Evolutionary conservation across 2,329 filamentous ascomycete species (phyloP), one percentile per base, ranked within the genome.

Genomic region (Diaporthe citrichinensis): DNA sequence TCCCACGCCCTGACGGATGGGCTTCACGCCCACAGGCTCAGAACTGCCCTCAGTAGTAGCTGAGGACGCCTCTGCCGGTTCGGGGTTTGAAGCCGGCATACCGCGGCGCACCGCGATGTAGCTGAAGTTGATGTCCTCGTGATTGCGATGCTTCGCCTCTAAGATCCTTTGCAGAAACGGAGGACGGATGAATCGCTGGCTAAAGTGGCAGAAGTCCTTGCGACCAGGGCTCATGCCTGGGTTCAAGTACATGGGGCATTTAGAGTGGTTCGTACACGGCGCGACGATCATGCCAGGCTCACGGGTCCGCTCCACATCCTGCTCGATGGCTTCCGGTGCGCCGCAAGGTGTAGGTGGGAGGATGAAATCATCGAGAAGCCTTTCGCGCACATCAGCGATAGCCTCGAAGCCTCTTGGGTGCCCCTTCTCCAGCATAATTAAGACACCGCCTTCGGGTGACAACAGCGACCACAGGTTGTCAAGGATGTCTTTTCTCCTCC

Each of bases 391-490:
- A 65, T 94, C 94, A 15, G 95, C 96, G 55, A 99, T 91, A 20
- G 95, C 94, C 83, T 98, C 97, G 79, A 99, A 99, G 0, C 97
- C 97, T 58, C 95, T 92, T 17, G 95, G 94, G 17, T 98, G 91
- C 0, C 95, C 97, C 83, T 98, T 98, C 83, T 99, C 97, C 31
- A 98, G 86, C 4, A 98, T 85, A 67, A 98, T 91, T 6, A 99
- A 88, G 20, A 99, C 90, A 49, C 97, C 97, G 1, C 96, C 96
- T 25, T 96, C 89, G 1, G 94, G 94, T 71, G 94, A 94, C 5
- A 98, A 88, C 69, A 98, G 88, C 20, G 91, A 92, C 97, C 97
- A 99, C 1, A 98, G 90, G 76, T 98, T 98, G 81, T 97, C 92
- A 28, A 98, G 87, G 71, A 97, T 88, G 46, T 93, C 90, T 81